Evolutionary conservation across 331 rosid species (phyloP).

Genomic region (Rosa hybrid): DNA sequence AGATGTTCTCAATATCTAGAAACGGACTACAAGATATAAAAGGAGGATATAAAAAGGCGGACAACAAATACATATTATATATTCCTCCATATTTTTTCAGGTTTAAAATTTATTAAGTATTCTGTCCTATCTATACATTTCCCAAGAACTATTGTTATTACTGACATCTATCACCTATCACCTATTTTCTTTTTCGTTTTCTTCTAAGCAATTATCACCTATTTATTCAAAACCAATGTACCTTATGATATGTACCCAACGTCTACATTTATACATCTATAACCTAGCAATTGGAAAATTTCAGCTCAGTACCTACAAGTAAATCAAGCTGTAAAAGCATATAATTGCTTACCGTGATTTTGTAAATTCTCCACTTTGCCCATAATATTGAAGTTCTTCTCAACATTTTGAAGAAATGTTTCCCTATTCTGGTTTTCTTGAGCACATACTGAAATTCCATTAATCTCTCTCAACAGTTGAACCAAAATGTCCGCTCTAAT

Average conservation of each 20-base stretch:
- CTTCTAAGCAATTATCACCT: neutral
- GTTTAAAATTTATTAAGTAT: neutral
- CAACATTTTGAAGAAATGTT: conserved; percentile 79
- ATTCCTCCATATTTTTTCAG: neutral
- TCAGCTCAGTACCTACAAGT: neutral
- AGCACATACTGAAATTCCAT: conserved; percentile 52
- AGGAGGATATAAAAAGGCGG: neutral
- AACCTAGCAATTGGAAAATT: neutral
- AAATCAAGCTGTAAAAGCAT: neutral
- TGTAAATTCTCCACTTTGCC: conserved; percentile 57
- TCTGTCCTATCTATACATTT: too few species aligned
- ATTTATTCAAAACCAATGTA: neutral
- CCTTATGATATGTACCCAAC: neutral
- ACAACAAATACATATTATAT: neutral
- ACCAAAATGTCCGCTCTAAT: conserved; percentile 86
- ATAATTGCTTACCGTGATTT: conserved; percentile 52
- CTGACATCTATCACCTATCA: neutral
- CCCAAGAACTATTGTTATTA: neutral
- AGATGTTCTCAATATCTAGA: neutral
- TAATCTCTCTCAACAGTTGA: conserved; percentile 82
- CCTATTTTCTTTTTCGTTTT: neutral
- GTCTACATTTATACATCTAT: neutral
- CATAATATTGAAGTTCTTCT: conserved; percentile 54
- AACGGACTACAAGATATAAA: neutral
- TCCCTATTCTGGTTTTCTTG: conserved; percentile 53